A percentile compares a stretch with the other conserved stretches of the same genome.
phyloP scores from a whole-genome alignment of 192 early-diverging fungal genomes.

The Coemansia asiatica region DNA sequence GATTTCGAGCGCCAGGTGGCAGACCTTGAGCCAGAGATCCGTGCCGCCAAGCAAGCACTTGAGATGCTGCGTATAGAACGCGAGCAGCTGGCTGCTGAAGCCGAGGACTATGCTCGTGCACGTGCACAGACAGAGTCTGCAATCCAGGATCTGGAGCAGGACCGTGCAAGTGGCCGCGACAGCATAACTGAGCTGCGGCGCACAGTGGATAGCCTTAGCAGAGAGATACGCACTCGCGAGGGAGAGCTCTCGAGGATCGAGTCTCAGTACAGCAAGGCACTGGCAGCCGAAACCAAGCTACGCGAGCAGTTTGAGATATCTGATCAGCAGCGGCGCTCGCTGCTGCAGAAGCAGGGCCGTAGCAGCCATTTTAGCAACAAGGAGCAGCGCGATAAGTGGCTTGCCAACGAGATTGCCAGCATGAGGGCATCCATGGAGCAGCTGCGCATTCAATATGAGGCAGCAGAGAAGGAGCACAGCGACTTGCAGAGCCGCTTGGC shows the following conservation, averaged over 20 bases:
- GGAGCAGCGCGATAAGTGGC: constrained; percentile 75
- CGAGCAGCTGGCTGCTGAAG: constrained; percentile 68
- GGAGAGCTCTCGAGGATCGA: constrained; percentile 62
- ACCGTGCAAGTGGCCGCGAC: constrained; percentile 49
- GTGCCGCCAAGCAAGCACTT: constrained; percentile 62
- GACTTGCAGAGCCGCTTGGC: constrained; percentile 29
- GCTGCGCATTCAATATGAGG: constrained; percentile 59
- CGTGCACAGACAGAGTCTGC: constrained; percentile 77
- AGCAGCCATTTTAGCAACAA: constrained; percentile 73
- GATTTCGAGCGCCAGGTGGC: constrained; percentile 58
- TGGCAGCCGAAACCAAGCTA: constrained; percentile 59
- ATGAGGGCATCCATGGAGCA: constrained; percentile 57
- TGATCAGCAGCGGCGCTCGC: constrained; percentile 70
- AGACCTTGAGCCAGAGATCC: constrained; percentile 60
- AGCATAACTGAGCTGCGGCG: constrained; percentile 54
- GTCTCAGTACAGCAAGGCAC: constrained; percentile 65
- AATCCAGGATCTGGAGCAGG: constrained; percentile 79
- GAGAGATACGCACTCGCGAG: constrained; percentile 55
- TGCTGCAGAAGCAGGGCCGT: constrained; percentile 87
- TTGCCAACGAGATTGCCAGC: constrained; percentile 68
- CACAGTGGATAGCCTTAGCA: constrained; percentile 27
- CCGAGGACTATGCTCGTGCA: constrained; percentile 71
- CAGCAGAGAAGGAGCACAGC: constrained; percentile 35
- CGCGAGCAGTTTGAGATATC: constrained; percentile 68
- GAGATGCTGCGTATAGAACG: constrained; percentile 70